These are phyloP conservation scores for Penicillium griseofulvum DNA, from an alignment of 2,329 filamentous ascomycete species.

Conservation along the genomic window DNA sequence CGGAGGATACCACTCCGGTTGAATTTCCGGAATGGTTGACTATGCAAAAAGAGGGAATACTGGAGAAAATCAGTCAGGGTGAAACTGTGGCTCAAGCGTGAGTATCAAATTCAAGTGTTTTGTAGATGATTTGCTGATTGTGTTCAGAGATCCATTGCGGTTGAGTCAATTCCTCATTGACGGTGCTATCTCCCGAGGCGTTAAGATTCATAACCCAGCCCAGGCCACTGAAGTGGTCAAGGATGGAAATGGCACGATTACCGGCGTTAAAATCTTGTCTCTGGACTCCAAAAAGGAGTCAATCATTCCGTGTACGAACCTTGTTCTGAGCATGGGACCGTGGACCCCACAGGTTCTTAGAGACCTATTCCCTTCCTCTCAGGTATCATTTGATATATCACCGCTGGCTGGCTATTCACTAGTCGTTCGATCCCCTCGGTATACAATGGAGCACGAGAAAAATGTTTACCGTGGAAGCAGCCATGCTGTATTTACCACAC, in stretches of 20 bases:
- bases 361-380: constrained; percentile 60
- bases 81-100: constrained; percentile 64
- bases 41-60: constrained; percentile 51
- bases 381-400: constrained; percentile 55
- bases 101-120: constrained; percentile 26
- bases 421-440: constrained; percentile 60
- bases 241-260: constrained; percentile 52
- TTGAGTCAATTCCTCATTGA: constrained; percentile 66
- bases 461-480: constrained; percentile 49
- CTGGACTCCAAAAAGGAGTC: constrained; percentile 28
- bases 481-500: constrained; percentile 67
- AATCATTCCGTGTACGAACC: constrained; percentile 58
- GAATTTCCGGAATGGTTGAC: constrained; percentile 59
- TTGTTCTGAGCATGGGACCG: constrained; percentile 67
- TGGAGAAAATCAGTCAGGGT: constrained; percentile 62
- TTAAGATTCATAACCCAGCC: constrained; percentile 65
- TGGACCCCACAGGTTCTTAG: constrained; percentile 69
- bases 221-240: constrained; percentile 53
- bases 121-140: not conserved
- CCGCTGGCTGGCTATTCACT: constrained; percentile 71
- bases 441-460: constrained; percentile 28
- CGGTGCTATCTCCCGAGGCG: constrained; percentile 58
- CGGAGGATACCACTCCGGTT: constrained; percentile 34
- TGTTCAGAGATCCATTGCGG: constrained; percentile 59
- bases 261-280: constrained; percentile 52